Conservation (phyloP, 129 eudicot species). For the Scalesia atractyloides region DNA sequence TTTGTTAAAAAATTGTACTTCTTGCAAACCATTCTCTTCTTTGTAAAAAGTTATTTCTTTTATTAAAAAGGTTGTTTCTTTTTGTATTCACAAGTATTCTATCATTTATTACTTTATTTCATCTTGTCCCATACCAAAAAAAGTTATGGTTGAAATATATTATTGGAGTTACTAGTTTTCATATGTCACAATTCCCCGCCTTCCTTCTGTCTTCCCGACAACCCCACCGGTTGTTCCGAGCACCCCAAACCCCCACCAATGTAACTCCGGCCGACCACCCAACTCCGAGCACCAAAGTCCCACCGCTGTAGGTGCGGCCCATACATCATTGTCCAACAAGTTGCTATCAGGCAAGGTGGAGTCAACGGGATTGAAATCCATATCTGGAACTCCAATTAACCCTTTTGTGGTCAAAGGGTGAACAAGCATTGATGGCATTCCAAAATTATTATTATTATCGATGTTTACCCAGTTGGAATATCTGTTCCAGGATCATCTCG, state of each 20-base stretch:
- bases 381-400: slow-evolving; percentile 89
- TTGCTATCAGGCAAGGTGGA: slow-evolving; percentile 68
- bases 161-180: no score
- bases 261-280: no score
- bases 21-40: neutral
- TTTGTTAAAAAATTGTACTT: neutral
- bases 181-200: no score
- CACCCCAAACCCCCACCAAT: no score
- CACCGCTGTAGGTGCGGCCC: slow-evolving; percentile 97
- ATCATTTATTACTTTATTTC: neutral
- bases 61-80: neutral
- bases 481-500: slow-evolving; percentile 56
- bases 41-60: neutral
- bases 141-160: no score
- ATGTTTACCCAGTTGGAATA: slow-evolving; percentile 48
- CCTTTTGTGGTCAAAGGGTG: slow-evolving; percentile 63
- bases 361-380: slow-evolving; percentile 80
- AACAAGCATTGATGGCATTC: slow-evolving; percentile 59
- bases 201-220: no score
- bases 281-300: no score
- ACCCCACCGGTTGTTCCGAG: no score
- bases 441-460: no score
- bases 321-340: slow-evolving; percentile 61
- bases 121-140: no score
- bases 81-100: neutral